Evolutionary conservation across 768 basidiomycete species (phyloP).

Genomic region (Podaxis sp.): DNA sequence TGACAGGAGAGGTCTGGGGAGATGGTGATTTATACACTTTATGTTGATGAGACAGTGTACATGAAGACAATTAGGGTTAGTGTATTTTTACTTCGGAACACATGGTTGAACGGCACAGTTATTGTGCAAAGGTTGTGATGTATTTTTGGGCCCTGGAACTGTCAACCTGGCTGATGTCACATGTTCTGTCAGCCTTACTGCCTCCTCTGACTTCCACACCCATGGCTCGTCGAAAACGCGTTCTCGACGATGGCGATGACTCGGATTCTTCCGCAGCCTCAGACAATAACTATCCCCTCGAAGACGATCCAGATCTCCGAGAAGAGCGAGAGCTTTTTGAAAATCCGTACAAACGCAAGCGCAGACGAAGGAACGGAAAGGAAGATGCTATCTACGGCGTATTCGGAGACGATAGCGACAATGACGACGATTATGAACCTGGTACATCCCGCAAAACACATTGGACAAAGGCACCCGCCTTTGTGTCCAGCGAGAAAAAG

Average conservation of each 20-base stretch:
- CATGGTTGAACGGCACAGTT: not conserved
- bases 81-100: constrained; percentile 2
- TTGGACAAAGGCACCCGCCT: constrained; percentile 78
- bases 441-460: constrained; percentile 46
- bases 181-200: not conserved
- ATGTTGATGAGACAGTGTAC: constrained; percentile 1
- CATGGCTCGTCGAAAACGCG: constrained; percentile 79
- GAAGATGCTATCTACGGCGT: constrained; percentile 79
- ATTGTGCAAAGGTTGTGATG: not conserved
- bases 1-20: not conserved
- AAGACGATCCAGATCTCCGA: constrained; percentile 59
- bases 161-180: constrained; percentile 7
- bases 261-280: constrained; percentile 67
- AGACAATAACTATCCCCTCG: constrained; percentile 45
- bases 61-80: constrained; percentile 3
- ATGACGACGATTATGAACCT: constrained; percentile 41
- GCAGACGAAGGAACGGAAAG: constrained; percentile 61
- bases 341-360: constrained; percentile 74
- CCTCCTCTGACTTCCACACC: not conserved
- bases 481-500: constrained; percentile 59
- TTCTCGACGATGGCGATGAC: constrained; percentile 73
- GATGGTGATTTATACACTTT: not conserved
- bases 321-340: constrained; percentile 78
- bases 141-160: not conserved
- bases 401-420: constrained; percentile 71